Percentiles rank a stretch among this genome's conserved stretches.
Evolutionary conservation across 2,329 filamentous ascomycete genomes (phyloP).

Genomic region (Teratosphaeria viscida): DNA sequence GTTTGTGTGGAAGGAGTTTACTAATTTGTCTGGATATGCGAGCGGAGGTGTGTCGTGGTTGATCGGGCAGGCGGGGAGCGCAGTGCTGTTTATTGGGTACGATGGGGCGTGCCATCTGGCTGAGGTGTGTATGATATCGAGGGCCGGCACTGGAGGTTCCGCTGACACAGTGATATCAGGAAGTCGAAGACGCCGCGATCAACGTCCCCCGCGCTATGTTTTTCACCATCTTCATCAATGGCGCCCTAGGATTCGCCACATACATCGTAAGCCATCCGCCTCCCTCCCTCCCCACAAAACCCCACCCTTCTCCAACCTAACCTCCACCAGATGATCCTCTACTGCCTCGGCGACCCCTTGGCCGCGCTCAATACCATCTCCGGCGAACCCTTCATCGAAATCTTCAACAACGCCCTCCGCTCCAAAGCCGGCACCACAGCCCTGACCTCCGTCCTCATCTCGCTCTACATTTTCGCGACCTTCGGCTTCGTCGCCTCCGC

Average conservation of each 20-base stretch:
- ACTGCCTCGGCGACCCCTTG: neutral
- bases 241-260: neutral
- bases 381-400: slow-evolving; percentile 18
- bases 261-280: slow-evolving; percentile 8
- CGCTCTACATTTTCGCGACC: slow-evolving; percentile 1
- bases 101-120: slow-evolving; percentile 7
- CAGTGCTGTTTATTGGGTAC: slow-evolving; percentile 2
- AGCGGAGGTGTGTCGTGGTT: slow-evolving; percentile 30
- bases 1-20: neutral
- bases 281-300: slow-evolving; percentile 13
- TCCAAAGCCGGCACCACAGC: slow-evolving; percentile 24
- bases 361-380: neutral
- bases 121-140: slow-evolving; percentile 6
- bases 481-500: slow-evolving; percentile 1
- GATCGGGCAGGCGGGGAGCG: slow-evolving; percentile 23
- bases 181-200: slow-evolving; percentile 15
- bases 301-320: slow-evolving; percentile 26
- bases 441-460: slow-evolving; percentile 23
- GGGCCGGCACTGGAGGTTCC: too few relatives aligned
- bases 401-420: slow-evolving; percentile 26
- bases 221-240: slow-evolving; percentile 33
- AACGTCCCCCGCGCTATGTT: slow-evolving; percentile 37
- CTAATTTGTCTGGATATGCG: slow-evolving; percentile 10
- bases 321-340: slow-evolving; percentile 8
- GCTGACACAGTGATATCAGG: neutral